Percentiles rank a stretch among this genome's conserved stretches.
Conservation (phyloP, 169 alveolate species). For the Cryptosporidium bovis region DNA sequence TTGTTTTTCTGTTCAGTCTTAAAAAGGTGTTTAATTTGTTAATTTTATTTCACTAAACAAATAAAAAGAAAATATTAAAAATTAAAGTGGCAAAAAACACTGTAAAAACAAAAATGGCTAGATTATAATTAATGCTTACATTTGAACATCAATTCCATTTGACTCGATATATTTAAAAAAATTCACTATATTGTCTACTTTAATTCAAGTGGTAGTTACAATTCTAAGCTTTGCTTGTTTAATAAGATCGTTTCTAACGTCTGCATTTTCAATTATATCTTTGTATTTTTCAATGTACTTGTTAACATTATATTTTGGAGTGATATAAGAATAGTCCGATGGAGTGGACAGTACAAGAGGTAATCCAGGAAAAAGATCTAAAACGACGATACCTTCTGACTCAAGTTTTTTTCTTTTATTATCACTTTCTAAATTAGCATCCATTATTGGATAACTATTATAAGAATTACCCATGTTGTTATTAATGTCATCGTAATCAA, state of each 20-base stretch:
- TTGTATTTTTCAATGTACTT: constrained; percentile 46
- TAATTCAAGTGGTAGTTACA: constrained; percentile 42
- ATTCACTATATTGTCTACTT: neutral
- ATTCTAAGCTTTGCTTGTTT: constrained; percentile 64
- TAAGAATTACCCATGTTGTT: neutral
- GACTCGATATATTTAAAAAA: neutral
- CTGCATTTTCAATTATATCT: constrained; percentile 13
- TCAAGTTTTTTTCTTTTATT: neutral
- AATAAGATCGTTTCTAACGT: constrained; percentile 30
- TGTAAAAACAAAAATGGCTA: too few species aligned
- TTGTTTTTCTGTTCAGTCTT: too few species aligned
- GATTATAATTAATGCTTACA: too few species aligned
- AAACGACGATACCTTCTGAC: neutral
- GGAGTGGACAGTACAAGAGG: constrained; percentile 25
- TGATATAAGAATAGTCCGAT: constrained; percentile 22
- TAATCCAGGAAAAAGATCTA: constrained; percentile 22
- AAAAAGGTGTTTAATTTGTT: too few species aligned
- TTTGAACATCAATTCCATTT: too few species aligned
- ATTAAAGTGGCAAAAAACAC: too few species aligned
- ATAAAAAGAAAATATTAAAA: too few species aligned
- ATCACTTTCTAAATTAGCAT: neutral
- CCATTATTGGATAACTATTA: neutral
- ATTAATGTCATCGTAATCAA: constrained; percentile 33
- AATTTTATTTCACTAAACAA: too few species aligned
- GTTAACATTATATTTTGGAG: constrained; percentile 39